Evolutionary conservation across 2,329 filamentous ascomycete genomes (phyloP).

Genomic region (Blastomyces silverae): DNA sequence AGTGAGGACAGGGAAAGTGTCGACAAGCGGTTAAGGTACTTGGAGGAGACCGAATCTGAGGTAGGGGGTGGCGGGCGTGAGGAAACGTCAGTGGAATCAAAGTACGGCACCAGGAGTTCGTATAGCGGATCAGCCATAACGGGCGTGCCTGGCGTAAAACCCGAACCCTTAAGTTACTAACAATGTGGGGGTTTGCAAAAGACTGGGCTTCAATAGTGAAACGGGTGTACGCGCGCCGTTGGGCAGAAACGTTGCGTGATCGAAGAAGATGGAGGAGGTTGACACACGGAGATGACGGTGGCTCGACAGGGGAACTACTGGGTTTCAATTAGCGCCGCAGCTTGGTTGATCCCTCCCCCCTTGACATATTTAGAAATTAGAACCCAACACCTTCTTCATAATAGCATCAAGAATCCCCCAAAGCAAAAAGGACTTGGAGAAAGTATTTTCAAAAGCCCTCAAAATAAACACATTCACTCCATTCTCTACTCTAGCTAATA

Average conservation of each 20-base stretch:
- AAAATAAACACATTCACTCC: not conserved
- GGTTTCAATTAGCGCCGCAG: not conserved
- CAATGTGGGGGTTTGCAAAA: not conserved
- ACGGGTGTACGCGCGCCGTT: not conserved
- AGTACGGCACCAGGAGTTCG: constrained; percentile 62
- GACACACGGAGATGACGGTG: not conserved
- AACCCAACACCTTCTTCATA: too few species aligned
- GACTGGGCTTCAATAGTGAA: not conserved
- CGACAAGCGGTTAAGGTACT: constrained; percentile 71
- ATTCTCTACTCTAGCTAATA: constrained; percentile 7
- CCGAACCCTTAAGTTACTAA: not conserved
- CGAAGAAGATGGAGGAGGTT: not conserved
- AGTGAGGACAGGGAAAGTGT: constrained; percentile 69
- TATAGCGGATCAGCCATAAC: constrained; percentile 65
- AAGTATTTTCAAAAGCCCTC: not conserved
- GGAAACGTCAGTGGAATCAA: constrained; percentile 40
- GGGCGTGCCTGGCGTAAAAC: not conserved
- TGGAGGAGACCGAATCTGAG: constrained; percentile 44
- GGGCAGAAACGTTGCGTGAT: not conserved
- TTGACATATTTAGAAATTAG: not conserved
- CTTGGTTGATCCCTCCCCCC: not conserved
- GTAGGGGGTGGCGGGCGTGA: constrained; percentile 34
- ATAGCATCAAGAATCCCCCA: not conserved
- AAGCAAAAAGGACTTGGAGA: not conserved
- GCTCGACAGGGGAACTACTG: not conserved